phyloP scores from a whole-genome alignment of 1,284 basidiomycete genomes.

The Papiliotrema nemorosa region DNA sequence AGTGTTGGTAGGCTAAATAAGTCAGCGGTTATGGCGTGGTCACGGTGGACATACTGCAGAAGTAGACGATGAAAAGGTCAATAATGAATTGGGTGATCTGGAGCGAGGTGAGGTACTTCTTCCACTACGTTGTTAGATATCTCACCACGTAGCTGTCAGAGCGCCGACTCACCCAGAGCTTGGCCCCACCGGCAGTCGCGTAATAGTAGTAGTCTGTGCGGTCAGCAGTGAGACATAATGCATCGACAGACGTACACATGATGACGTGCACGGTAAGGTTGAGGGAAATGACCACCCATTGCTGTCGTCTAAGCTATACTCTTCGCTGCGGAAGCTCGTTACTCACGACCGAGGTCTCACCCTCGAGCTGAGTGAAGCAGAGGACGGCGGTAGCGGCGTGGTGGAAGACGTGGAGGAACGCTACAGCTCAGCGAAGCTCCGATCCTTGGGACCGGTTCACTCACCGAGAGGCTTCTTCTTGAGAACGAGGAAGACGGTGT shows the following conservation, averaged over 20 bases:
- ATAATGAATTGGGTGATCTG: conserved; percentile 95
- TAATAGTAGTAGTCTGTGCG: conserved; percentile 89
- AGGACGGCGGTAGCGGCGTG: conserved; percentile 96
- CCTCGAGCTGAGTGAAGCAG: conserved; percentile 91
- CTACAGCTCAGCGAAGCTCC: conserved; percentile 49
- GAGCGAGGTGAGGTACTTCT: conserved; percentile 40
- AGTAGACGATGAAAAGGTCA: conserved; percentile 84
- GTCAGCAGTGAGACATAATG: neutral
- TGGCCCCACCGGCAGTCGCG: conserved; percentile 89
- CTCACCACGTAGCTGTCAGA: neutral
- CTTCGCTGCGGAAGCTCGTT: neutral
- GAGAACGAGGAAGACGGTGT: conserved; percentile 94
- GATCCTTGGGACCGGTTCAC: conserved; percentile 27
- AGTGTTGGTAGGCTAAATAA: conserved; percentile 69
- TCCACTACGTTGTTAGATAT: conserved; percentile 27
- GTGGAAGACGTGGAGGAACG: conserved; percentile 97
- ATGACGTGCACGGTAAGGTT: conserved; percentile 95
- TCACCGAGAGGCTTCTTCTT: conserved; percentile 95
- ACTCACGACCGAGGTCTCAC: conserved; percentile 77
- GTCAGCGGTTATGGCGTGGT: neutral
- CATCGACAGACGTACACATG: conserved; percentile 71
- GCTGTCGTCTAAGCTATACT: conserved; percentile 54
- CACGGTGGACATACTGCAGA: conserved; percentile 63
- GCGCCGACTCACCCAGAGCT: conserved; percentile 74
- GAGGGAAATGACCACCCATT: conserved; percentile 92